Evolutionary conservation across 768 basidiomycete genomes (phyloP).

Genomic region (Holtermannia corniformis): DNA sequence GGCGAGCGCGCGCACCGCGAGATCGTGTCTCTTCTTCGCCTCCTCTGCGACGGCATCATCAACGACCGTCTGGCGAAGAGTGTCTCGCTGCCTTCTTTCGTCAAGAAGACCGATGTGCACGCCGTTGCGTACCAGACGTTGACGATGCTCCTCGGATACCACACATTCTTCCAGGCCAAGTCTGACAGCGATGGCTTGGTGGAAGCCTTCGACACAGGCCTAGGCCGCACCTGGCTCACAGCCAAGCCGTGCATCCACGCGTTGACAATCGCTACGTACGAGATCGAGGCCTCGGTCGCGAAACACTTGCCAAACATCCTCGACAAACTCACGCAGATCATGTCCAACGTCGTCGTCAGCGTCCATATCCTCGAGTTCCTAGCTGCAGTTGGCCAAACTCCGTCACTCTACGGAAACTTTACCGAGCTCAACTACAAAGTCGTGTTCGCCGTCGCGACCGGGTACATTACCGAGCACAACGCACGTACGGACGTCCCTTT

Average conservation of each 20-base stretch:
- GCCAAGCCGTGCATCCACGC: conserved; percentile 87
- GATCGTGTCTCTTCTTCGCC: conserved; percentile 55
- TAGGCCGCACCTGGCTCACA: conserved; percentile 40
- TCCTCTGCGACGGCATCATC: conserved; percentile 50
- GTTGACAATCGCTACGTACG: conserved; percentile 75
- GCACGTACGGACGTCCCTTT: conserved; percentile 26
- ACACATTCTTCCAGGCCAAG: conserved; percentile 56
- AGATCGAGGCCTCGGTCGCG: conserved; percentile 70
- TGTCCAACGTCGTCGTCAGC: conserved; percentile 84
- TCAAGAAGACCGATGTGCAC: conserved; percentile 70
- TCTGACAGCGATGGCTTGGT: conserved; percentile 43
- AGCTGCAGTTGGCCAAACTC: conserved; percentile 71
- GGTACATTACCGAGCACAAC: conserved; percentile 81
- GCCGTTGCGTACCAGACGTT: conserved; percentile 79
- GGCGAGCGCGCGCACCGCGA: conserved; percentile 66
- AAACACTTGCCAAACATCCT: conserved; percentile 69
- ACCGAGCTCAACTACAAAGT: conserved; percentile 82
- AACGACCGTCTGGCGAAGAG: conserved; percentile 19
- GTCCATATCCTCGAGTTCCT: conserved; percentile 95
- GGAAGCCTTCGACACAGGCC: conserved; percentile 43
- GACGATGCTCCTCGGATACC: conserved; percentile 79
- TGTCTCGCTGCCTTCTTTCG: conserved; percentile 35
- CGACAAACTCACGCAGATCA: conserved; percentile 74
- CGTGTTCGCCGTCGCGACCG: conserved; percentile 86
- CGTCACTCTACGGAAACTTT: conserved; percentile 73